Evolutionary conservation across 2,329 filamentous ascomycete species (phyloP).

Genomic region (Lasiodiplodia citricola): DNA sequence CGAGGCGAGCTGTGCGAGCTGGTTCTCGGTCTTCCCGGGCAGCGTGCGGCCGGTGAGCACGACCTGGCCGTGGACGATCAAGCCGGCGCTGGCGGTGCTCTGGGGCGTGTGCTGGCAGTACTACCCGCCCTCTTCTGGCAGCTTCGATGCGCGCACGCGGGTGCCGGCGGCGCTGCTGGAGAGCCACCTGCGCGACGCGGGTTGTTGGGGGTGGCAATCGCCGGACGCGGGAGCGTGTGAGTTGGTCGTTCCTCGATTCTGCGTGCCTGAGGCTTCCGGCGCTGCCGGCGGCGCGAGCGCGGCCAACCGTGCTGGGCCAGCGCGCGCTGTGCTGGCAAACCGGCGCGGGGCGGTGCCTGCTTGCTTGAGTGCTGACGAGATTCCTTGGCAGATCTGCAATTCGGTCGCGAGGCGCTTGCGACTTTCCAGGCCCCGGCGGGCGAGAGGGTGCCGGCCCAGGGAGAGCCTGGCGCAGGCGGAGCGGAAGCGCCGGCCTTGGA

Average conservation of each 20-base stretch:
- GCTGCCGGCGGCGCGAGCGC: background rate
- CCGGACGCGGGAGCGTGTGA: conserved; percentile 22
- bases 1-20: conserved; percentile 32
- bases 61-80: conserved; percentile 53
- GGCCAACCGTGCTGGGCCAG: background rate
- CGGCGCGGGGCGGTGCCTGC: background rate
- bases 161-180: conserved; percentile 14
- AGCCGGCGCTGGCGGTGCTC: conserved; percentile 49
- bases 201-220: conserved; percentile 17
- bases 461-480: background rate
- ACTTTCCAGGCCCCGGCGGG: background rate
- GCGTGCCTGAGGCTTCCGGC: conserved; percentile 5
- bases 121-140: conserved; percentile 30
- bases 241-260: background rate
- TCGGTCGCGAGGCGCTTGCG: conserved; percentile 19
- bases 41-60: conserved; percentile 43
- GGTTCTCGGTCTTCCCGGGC: conserved; percentile 48
- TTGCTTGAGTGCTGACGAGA: conserved; percentile 10
- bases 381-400: conserved; percentile 19
- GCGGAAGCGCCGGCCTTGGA: conserved; percentile 21
- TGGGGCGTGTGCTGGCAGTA: conserved; percentile 54
- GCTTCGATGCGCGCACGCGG: conserved; percentile 12
- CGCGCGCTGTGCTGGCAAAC: conserved; percentile 1
- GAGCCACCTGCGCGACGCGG: background rate
- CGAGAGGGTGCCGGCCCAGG: background rate